Evolutionary conservation across 805 yeast genomes (phyloP).

Genomic region (Metschnikowia shivogae): DNA sequence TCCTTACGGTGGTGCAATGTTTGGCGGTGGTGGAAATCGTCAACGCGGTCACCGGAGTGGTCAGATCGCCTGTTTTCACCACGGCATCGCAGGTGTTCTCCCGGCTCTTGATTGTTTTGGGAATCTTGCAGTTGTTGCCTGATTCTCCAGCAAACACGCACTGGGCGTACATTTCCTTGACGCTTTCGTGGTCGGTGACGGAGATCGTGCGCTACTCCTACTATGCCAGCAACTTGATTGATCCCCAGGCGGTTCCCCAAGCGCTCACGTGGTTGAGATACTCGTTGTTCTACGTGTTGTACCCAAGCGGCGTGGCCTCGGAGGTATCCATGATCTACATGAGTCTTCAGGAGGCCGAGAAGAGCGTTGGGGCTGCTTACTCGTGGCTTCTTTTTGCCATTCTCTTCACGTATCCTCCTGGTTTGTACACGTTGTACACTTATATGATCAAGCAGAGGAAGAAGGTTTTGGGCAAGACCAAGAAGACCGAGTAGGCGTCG

Average conservation of each 20-base stretch:
- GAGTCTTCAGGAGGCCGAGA: slow-evolving; percentile 67
- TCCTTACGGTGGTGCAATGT: slow-evolving; percentile 68
- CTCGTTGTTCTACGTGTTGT: slow-evolving; percentile 73
- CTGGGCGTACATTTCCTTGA: slow-evolving; percentile 63
- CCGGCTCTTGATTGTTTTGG: slow-evolving; percentile 75
- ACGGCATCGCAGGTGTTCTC: slow-evolving; percentile 86
- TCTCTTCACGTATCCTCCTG: slow-evolving; percentile 75
- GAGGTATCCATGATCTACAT: slow-evolving; percentile 69
- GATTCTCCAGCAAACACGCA: slow-evolving; percentile 56
- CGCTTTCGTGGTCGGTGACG: slow-evolving; percentile 89
- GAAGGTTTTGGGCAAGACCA: slow-evolving; percentile 49
- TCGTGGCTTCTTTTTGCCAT: slow-evolving; percentile 52
- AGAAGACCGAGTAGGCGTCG: slow-evolving; percentile 15
- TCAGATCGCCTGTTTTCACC: slow-evolving; percentile 79
- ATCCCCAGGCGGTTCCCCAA: slow-evolving; percentile 50
- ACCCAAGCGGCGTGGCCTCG: slow-evolving; percentile 89
- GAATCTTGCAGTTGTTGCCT: slow-evolving; percentile 75
- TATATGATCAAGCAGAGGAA: slow-evolving; percentile 88
- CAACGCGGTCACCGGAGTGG: slow-evolving; percentile 75
- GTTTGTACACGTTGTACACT: slow-evolving; percentile 75
- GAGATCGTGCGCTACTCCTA: slow-evolving; percentile 86
- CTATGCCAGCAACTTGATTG: slow-evolving; percentile 65
- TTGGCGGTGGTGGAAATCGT: slow-evolving; percentile 76
- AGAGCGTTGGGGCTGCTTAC: slow-evolving; percentile 46
- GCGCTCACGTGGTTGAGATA: slow-evolving; percentile 71